Evolutionary conservation across 495 filamentous ascomycete genomes (phyloP).

Genomic region (Alectoria sarmentosa): DNA sequence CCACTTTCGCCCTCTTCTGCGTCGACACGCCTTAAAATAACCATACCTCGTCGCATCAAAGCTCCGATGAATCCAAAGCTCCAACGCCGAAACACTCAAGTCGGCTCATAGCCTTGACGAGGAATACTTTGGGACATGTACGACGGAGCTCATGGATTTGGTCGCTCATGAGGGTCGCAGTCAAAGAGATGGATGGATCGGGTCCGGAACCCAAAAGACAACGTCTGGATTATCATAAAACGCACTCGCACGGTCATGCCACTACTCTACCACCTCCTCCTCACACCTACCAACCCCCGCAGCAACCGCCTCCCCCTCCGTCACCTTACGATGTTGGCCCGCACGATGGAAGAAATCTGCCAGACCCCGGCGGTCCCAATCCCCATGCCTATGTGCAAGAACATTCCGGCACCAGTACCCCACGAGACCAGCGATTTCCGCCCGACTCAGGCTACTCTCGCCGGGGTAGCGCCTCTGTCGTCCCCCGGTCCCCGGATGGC

Average conservation of each 20-base stretch:
- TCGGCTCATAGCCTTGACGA: conserved; percentile 9
- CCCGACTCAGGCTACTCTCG: conserved; percentile 25
- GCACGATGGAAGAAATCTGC: conserved; percentile 24
- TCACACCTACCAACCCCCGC: conserved; percentile 18
- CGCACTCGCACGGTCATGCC: conserved; percentile 20
- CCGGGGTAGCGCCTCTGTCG: conserved; percentile 24
- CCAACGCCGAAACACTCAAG: background rate
- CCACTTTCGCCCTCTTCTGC: background rate
- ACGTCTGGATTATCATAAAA: conserved; percentile 24
- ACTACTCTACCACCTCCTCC: conserved; percentile 20
- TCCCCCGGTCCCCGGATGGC: conserved; percentile 25
- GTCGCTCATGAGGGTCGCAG: conserved; percentile 12
- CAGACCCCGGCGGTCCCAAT: conserved; percentile 22
- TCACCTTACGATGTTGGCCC: conserved; percentile 25
- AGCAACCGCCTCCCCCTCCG: conserved; percentile 21
- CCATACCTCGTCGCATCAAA: background rate
- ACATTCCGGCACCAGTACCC: conserved; percentile 28
- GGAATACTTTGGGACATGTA: conserved; percentile 4
- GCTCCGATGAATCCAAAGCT: conserved; percentile 9
- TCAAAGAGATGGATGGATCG: conserved; percentile 26
- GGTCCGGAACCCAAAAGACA: conserved; percentile 27
- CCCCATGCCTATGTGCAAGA: conserved; percentile 26
- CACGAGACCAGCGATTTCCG: conserved; percentile 25
- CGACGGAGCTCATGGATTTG: conserved; percentile 23
- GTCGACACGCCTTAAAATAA: background rate